Evolutionary conservation across 208 protist species (phyloP).

Genomic region (Blechomonas ayalai): DNA sequence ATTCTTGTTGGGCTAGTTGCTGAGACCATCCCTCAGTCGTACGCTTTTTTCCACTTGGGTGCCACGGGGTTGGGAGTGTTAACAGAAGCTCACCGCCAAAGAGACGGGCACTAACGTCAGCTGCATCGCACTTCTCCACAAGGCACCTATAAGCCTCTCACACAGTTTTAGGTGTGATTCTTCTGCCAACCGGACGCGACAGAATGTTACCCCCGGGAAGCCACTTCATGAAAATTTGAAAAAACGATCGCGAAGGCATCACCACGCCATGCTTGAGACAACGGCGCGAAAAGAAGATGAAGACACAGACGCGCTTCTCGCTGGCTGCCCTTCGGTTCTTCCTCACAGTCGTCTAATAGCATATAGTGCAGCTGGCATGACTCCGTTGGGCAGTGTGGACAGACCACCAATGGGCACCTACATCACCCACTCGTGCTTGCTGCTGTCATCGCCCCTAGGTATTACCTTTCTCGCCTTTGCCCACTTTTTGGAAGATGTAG

Average conservation of each 20-base stretch:
- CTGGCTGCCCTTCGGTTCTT: too few species aligned
- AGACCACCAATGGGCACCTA: too few species aligned
- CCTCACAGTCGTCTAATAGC: too few species aligned
- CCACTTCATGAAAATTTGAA: conserved; percentile 3
- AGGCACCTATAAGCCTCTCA: too few species aligned
- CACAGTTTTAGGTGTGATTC: too few species aligned
- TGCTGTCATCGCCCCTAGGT: conserved; percentile 1
- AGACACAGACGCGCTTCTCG: conserved; percentile 2
- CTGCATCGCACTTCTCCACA: not conserved
- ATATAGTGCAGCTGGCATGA: not conserved
- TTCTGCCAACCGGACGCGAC: too few species aligned
- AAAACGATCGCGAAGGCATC: not conserved
- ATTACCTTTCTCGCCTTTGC: conserved; percentile 1
- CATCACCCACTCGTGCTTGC: too few species aligned
- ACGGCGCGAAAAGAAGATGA: conserved; percentile 5
- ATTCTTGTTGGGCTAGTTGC: too few species aligned
- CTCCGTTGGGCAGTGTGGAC: too few species aligned
- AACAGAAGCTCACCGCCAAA: not conserved
- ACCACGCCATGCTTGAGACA: not conserved
- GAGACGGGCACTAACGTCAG: conserved; percentile 1
- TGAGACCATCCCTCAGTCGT: too few species aligned
- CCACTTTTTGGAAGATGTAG: conserved; percentile 1
- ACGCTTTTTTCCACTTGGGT: not conserved
- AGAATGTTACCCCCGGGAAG: too few species aligned
- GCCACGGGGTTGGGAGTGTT: not conserved